A percentile compares a stretch with the other conserved stretches of the same genome.
Evolutionary conservation across 2,329 filamentous ascomycete species (phyloP).

Genomic region (Aspergillus jensenii): DNA sequence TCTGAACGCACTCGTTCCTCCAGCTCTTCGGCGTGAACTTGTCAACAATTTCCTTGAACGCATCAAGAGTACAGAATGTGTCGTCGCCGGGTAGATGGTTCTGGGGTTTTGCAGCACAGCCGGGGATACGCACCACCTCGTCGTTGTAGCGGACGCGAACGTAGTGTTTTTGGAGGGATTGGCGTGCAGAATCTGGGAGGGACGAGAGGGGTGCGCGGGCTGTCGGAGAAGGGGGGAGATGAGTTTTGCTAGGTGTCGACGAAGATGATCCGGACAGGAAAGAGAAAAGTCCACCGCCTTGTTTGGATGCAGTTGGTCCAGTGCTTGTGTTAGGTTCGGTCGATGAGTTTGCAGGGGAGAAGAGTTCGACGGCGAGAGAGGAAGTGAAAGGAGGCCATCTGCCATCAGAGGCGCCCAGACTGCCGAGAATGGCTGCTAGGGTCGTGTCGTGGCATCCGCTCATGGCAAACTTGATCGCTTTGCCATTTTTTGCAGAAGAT

Average conservation of each 20-base stretch:
- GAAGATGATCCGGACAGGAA: constrained; percentile 26
- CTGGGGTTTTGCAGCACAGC: constrained; percentile 67
- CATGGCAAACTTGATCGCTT: constrained; percentile 68
- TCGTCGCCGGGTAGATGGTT: constrained; percentile 86
- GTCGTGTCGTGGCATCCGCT: constrained; percentile 94
- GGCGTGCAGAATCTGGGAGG: constrained; percentile 28
- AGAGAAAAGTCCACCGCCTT: constrained; percentile 33
- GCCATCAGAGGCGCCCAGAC: constrained; percentile 73
- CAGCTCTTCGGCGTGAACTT: constrained; percentile 83
- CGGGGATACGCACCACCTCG: constrained; percentile 74
- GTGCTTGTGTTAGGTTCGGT: constrained; percentile 7
- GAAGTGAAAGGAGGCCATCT: constrained; percentile 93
- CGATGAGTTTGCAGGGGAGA: constrained; percentile 48
- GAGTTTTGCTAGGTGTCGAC: constrained; percentile 12
- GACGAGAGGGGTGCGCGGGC: constrained; percentile 34
- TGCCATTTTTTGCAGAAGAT: constrained; percentile 31
- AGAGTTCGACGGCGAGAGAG: constrained; percentile 87
- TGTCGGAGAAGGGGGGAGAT: constrained; percentile 26
- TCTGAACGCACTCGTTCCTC: constrained; percentile 62
- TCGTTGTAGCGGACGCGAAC: constrained; percentile 94
- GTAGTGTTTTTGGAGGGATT: constrained; percentile 64
- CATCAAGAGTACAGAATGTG: constrained; percentile 84
- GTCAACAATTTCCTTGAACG: constrained; percentile 91
- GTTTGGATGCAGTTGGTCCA: constrained; percentile 21
- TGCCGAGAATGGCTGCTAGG: constrained; percentile 73